Conservation (phyloP, 495 filamentous ascomycete species). For the Extremus antarcticus region DNA sequence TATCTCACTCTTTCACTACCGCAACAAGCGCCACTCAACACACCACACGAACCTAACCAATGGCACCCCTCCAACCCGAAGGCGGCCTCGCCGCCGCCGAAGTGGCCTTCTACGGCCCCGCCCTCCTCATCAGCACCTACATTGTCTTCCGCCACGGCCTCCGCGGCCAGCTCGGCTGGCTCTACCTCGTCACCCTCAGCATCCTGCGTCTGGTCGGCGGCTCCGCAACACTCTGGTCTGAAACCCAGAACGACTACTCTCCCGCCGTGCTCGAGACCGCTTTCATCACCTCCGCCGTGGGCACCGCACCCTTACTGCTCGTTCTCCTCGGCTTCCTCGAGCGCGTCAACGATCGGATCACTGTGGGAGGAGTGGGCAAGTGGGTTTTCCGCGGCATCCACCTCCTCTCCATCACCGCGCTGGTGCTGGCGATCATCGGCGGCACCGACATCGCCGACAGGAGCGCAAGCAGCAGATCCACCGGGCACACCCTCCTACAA, state of each 20-base stretch:
- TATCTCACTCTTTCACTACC: not conserved
- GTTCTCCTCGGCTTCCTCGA: constrained; percentile 14
- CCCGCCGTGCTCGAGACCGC: constrained; percentile 4
- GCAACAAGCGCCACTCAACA: not conserved
- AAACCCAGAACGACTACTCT: not conserved
- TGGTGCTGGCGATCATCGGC: constrained; percentile 18
- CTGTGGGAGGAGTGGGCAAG: not conserved
- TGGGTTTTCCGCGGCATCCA: constrained; percentile 11
- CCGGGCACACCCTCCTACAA: constrained; percentile 5
- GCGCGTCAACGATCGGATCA: constrained; percentile 14
- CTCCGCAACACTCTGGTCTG: constrained; percentile 5
- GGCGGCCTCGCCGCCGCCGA: constrained; percentile 17
- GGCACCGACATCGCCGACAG: constrained; percentile 4
- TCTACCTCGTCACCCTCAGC: constrained; percentile 13
- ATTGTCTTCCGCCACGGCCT: constrained; percentile 17
- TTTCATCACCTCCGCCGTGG: constrained; percentile 9
- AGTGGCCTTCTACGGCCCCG: constrained; percentile 15
- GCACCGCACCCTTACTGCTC: constrained; percentile 17
- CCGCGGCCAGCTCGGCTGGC: constrained; percentile 11
- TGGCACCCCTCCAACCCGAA: constrained; percentile 2
- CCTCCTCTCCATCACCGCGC: constrained; percentile 7
- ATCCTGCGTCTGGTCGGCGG: constrained; percentile 16
- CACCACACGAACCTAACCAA: not conserved
- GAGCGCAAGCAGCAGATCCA: not conserved
- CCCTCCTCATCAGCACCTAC: constrained; percentile 10